Percentiles rank a stretch among this genome's conserved stretches.
phyloP scores from a whole-genome alignment of 2,329 filamentous ascomycete genomes.

The Coniochaeta pulveracea region DNA sequence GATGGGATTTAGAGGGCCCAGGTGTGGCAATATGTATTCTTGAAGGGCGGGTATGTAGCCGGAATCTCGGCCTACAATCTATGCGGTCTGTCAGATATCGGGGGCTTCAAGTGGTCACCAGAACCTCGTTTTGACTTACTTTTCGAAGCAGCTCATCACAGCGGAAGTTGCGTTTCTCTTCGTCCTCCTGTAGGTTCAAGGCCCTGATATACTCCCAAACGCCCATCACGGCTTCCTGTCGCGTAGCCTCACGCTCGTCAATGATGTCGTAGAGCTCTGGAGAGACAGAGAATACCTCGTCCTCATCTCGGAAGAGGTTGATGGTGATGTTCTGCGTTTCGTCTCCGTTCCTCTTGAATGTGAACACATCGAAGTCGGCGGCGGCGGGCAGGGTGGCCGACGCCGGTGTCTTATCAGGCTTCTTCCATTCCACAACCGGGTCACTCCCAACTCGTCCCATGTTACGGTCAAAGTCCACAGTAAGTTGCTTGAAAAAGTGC shows the following conservation, averaged over 20 bases:
- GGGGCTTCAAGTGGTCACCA: too few relatives aligned
- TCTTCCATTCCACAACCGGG: conserved; percentile 73
- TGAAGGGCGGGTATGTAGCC: conserved; percentile 80
- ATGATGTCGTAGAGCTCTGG: conserved; percentile 71
- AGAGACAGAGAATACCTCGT: conserved; percentile 72
- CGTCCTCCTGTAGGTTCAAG: conserved; percentile 80
- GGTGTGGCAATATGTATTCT: conserved; percentile 67
- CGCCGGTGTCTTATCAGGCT: conserved; percentile 49
- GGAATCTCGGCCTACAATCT: conserved; percentile 65
- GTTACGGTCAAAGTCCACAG: conserved; percentile 59
- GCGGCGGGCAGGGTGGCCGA: conserved; percentile 47
- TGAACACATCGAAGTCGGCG: conserved; percentile 78
- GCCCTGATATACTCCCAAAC: conserved; percentile 92
- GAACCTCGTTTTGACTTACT: too few relatives aligned
- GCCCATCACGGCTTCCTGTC: conserved; percentile 78
- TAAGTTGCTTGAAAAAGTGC: conserved; percentile 73
- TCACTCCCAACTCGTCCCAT: conserved; percentile 43
- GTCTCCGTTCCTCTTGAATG: conserved; percentile 85
- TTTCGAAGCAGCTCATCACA: conserved; percentile 75
- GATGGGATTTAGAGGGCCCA: conserved; percentile 69
- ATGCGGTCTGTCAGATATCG: too few relatives aligned
- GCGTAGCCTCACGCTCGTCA: conserved; percentile 77
- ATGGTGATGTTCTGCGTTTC: conserved; percentile 88
- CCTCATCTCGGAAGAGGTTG: conserved; percentile 74
- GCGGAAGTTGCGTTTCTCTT: conserved; percentile 85